Base-by-base conservation (phyloP, 2,329 filamentous ascomycete genomes). In the Fusarium anthophilum region DNA sequence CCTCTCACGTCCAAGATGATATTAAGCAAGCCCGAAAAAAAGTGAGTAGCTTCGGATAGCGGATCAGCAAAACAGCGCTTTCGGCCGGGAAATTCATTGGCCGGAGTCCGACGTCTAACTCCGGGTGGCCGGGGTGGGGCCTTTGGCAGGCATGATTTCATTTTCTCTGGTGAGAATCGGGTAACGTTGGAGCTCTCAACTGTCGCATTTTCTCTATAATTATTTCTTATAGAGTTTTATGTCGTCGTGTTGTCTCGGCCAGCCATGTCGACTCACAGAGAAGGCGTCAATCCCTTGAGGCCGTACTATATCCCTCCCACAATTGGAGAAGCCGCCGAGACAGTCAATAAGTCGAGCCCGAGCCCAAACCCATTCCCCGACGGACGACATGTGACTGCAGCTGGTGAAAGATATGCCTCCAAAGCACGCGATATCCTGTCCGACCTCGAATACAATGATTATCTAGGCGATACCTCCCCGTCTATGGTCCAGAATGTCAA, bases 361-460 rank as follows among this genome's bases (percentile, higher is more conserved):
- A 82, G 80, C 60, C 83, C 86, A 53, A 86, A 85, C 71, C 85
- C 85, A 53, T 86, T 87, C 78, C 80, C 85, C 50, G 81, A 83
- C 63, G 81, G 78, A 67, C 76, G 81, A 77, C 84, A 86, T 83
- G 82, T 84, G 76, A 83, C 84, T 69, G 72, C 54, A 43, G 77
- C 79, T 57, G 80, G 73, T 56, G 78, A 79, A 39, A 70, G 76
- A 60, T 83, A 83, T 69, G 81, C 81, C 68, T 80, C 82, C 68
- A 90, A 93, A 79, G 94, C 95, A 73, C 93, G 95, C 82, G 93
- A 96, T 81, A 92, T 97, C 69, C 91, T 98, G 70, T 92, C 92
- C 59, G 96, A 98, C 80, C 88, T 98, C 73, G 96, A 98, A 84
- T 98, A 97, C 86, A 93, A 93, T 75, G 93, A 95, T 76, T 97